phyloP scores from a whole-genome alignment of 1,284 basidiomycete species.

The Trametes sp. region DNA sequence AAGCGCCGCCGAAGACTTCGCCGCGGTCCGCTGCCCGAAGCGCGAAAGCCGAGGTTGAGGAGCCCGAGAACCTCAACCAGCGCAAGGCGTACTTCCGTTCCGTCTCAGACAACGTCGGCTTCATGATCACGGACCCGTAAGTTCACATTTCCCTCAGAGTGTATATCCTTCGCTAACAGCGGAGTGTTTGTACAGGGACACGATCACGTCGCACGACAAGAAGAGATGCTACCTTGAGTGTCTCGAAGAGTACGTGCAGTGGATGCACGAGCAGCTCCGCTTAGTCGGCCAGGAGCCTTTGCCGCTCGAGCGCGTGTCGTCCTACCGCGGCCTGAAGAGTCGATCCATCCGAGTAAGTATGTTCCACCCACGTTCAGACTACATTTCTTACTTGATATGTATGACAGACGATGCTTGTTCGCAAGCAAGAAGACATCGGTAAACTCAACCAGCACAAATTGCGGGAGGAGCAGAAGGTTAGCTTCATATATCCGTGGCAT shows the following conservation, averaged over 20 bases:
- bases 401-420: slow-evolving; percentile 59
- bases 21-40: background rate
- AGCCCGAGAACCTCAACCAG: slow-evolving; percentile 47
- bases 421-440: slow-evolving; percentile 64
- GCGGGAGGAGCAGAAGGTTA: slow-evolving; percentile 62
- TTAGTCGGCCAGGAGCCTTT: slow-evolving; percentile 57
- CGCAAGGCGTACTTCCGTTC: slow-evolving; percentile 62
- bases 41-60: slow-evolving; percentile 11
- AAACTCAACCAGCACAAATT: slow-evolving; percentile 56
- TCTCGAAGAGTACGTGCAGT: slow-evolving; percentile 72
- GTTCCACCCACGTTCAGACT: background rate
- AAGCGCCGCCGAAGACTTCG: background rate
- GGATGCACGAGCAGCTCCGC: slow-evolving; percentile 65
- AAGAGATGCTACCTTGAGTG: slow-evolving; percentile 76
- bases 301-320: slow-evolving; percentile 59
- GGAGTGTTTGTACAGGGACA: slow-evolving; percentile 51
- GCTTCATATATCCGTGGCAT: slow-evolving; percentile 13
- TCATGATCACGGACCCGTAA: slow-evolving; percentile 65
- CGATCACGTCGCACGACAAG: slow-evolving; percentile 78
- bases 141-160: slow-evolving; percentile 34
- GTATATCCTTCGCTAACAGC: background rate
- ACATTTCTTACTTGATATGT: background rate
- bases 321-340: slow-evolving; percentile 63
- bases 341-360: slow-evolving; percentile 58
- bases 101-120: slow-evolving; percentile 62